Evolutionary conservation across 768 basidiomycete species (phyloP).

Genomic region (Suillus placidus): DNA sequence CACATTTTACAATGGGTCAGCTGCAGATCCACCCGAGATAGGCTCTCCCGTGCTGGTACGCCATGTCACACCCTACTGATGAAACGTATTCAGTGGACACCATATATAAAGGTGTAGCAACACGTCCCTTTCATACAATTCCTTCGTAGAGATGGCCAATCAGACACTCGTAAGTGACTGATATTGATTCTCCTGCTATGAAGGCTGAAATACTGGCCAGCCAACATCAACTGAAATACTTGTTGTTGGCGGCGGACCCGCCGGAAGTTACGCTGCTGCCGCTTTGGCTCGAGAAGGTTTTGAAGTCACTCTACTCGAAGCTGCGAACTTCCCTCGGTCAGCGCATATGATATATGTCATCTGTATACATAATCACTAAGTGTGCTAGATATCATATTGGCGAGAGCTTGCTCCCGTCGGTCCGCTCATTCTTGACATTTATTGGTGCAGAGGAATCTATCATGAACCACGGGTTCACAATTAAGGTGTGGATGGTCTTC

Average conservation of each 20-base stretch:
- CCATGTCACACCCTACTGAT: neutral
- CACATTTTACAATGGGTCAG: neutral
- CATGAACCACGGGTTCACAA: constrained; percentile 49
- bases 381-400: constrained; percentile 55
- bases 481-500: constrained; percentile 41
- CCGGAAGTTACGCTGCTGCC: constrained; percentile 58
- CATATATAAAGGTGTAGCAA: neutral
- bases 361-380: neutral
- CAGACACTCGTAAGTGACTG: neutral
- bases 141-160: neutral
- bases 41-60: neutral
- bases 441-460: constrained; percentile 60
- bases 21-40: no score
- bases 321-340: constrained; percentile 54
- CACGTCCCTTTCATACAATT: neutral
- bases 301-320: constrained; percentile 57
- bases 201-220: neutral
- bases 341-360: constrained; percentile 51
- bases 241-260: constrained; percentile 49
- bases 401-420: constrained; percentile 62
- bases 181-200: neutral
- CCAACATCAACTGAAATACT: constrained; percentile 16
- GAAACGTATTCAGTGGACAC: neutral
- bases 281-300: constrained; percentile 27
- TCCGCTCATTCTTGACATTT: constrained; percentile 59